Conservation (phyloP, 495 filamentous ascomycete genomes). For the Talaromyces proteolyticus region DNA sequence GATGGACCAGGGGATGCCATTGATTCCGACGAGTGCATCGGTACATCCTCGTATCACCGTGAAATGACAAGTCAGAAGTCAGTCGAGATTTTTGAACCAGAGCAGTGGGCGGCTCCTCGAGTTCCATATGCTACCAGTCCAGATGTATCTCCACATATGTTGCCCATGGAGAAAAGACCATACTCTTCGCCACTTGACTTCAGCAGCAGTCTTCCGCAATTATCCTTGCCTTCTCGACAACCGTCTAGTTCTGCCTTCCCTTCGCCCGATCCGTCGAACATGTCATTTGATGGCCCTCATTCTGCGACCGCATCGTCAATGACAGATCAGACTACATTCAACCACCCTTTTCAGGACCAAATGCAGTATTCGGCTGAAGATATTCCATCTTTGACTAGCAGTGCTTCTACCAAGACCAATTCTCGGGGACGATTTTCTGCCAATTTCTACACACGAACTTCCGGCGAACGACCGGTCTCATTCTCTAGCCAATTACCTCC, state of each 20-base stretch:
- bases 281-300: slow-evolving; percentile 50
- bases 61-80: slow-evolving; percentile 11
- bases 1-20: slow-evolving; percentile 4
- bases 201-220: slow-evolving; percentile 36
- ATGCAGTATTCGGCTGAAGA: slow-evolving; percentile 76
- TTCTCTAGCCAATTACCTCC: slow-evolving; percentile 60
- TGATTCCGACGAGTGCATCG: not conserved
- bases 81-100: slow-evolving; percentile 23
- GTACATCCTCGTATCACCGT: not conserved
- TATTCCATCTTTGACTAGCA: slow-evolving; percentile 81
- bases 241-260: slow-evolving; percentile 39
- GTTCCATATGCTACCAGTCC: slow-evolving; percentile 18
- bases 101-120: slow-evolving; percentile 19
- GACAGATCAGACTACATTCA: slow-evolving; percentile 36
- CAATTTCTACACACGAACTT: slow-evolving; percentile 38
- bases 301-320: slow-evolving; percentile 46
- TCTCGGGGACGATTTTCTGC: slow-evolving; percentile 40
- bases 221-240: slow-evolving; percentile 37
- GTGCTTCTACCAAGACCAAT: slow-evolving; percentile 78
- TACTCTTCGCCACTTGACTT: slow-evolving; percentile 49
- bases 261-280: slow-evolving; percentile 44
- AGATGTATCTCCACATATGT: slow-evolving; percentile 36
- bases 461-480: slow-evolving; percentile 61
- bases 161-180: slow-evolving; percentile 41
- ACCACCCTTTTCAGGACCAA: slow-evolving; percentile 48